Conservation (phyloP, 2,329 filamentous ascomycete species). For the Fusarium sulawesiense region DNA sequence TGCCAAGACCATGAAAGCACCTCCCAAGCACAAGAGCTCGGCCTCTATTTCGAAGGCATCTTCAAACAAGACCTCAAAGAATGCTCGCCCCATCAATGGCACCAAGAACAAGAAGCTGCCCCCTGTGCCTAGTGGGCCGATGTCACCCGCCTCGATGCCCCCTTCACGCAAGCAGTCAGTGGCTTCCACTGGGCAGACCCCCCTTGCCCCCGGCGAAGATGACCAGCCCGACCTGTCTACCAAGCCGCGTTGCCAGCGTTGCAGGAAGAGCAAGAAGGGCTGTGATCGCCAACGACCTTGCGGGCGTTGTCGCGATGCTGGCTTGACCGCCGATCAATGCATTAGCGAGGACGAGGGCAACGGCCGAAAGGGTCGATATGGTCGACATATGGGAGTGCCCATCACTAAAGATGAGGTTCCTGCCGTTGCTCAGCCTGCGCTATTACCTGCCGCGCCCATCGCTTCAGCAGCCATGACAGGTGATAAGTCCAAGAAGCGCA, state of each 20-base stretch:
- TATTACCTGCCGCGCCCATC: slow-evolving; percentile 60
- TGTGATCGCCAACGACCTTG: slow-evolving; percentile 97
- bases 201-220: slow-evolving; percentile 75
- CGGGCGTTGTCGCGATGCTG: slow-evolving; percentile 94
- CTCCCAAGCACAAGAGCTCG: slow-evolving; percentile 56
- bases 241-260: slow-evolving; percentile 97
- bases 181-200: slow-evolving; percentile 64
- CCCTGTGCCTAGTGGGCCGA: slow-evolving; percentile 57
- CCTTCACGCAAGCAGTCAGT: slow-evolving; percentile 81
- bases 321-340: slow-evolving; percentile 91
- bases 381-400: slow-evolving; percentile 76
- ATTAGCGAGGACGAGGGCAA: slow-evolving; percentile 98
- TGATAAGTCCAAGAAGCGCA: slow-evolving; percentile 72
- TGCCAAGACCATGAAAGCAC: slow-evolving; percentile 53
- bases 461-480: slow-evolving; percentile 50
- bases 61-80: slow-evolving; percentile 58
- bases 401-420: slow-evolving; percentile 67
- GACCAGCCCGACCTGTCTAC: slow-evolving; percentile 92
- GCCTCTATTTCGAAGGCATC: slow-evolving; percentile 48
- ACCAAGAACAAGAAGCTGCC: slow-evolving; percentile 65
- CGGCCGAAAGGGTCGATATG: slow-evolving; percentile 93
- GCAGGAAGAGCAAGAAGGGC: slow-evolving; percentile 99
- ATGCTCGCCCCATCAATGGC: slow-evolving; percentile 52
- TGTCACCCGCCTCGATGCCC: slow-evolving; percentile 75
- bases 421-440: slow-evolving; percentile 51